These are phyloP conservation scores for Malassezia furfur DNA, from an alignment of 1,284 basidiomycete genomes.

Conservation along the genomic window DNA sequence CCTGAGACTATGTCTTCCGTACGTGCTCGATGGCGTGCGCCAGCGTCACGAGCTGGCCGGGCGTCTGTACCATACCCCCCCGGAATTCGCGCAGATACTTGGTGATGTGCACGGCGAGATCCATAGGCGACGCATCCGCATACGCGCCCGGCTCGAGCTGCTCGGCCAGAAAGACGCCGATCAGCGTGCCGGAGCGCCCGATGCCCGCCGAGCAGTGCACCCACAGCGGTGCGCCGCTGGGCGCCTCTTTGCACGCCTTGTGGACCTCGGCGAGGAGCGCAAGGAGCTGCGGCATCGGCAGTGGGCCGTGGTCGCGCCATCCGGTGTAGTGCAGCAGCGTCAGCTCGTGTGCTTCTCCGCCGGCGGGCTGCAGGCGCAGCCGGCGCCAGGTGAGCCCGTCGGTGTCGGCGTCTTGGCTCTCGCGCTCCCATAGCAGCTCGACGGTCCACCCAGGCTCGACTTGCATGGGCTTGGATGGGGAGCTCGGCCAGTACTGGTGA, in stretches of 20 bases:
- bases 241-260: constrained; percentile 23
- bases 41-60: constrained; percentile 26
- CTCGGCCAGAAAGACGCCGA: constrained; percentile 50
- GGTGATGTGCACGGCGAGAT: constrained; percentile 23
- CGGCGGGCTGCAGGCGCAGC: background rate
- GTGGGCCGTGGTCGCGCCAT: constrained; percentile 76
- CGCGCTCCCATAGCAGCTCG: background rate
- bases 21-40: constrained; percentile 4
- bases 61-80: constrained; percentile 34
- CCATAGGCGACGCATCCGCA: constrained; percentile 7
- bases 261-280: constrained; percentile 27
- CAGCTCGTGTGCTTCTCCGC: constrained; percentile 40
- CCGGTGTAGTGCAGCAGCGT: constrained; percentile 63
- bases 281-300: constrained; percentile 47
- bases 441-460: background rate
- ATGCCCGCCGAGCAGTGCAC: constrained; percentile 60
- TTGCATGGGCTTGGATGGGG: constrained; percentile 16
- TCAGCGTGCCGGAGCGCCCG: constrained; percentile 51
- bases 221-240: constrained; percentile 60
- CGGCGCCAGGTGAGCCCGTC: constrained; percentile 2
- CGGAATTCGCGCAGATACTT: constrained; percentile 28
- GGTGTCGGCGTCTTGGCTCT: background rate
- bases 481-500: constrained; percentile 40
- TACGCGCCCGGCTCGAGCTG: background rate
- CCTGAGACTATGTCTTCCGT: background rate